Conservation (phyloP, 129 eudicot genomes). For the Lactuca saligna region DNA sequence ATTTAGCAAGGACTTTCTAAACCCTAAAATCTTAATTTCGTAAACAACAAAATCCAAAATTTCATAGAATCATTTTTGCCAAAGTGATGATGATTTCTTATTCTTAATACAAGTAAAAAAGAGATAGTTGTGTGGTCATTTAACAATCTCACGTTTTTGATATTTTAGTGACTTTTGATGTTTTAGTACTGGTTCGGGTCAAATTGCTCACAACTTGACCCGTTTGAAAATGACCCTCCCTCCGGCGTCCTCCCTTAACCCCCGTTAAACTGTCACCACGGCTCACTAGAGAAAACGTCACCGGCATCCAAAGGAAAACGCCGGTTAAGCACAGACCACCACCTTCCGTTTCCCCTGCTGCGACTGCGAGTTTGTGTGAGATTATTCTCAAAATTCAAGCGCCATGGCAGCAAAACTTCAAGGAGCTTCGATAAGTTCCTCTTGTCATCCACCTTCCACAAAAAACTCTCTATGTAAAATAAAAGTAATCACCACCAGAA, state of each 20-base stretch:
- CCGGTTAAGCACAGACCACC: slow-evolving; percentile 9
- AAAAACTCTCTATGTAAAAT: slow-evolving; percentile 18
- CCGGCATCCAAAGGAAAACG: slow-evolving; percentile 1
- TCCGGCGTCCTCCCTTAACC: neutral
- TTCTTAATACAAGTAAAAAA: no score
- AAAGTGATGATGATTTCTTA: no score
- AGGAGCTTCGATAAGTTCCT: slow-evolving; percentile 19
- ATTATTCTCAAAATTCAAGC: neutral
- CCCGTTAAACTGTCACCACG: neutral
- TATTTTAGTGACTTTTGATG: no score
- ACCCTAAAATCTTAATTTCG: no score
- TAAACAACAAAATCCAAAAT: no score
- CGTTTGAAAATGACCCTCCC: neutral
- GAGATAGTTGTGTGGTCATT: no score
- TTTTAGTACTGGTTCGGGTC: neutral
- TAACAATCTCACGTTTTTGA: no score
- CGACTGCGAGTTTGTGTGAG: no score
- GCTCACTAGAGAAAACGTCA: slow-evolving; percentile 2
- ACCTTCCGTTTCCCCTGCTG: neutral
- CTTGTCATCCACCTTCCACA: slow-evolving; percentile 1
- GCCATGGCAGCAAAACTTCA: slow-evolving; percentile 28
- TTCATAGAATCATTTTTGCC: no score
- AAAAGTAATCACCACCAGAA: slow-evolving; percentile 4
- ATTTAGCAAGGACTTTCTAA: no score
- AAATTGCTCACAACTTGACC: neutral